Conservation (phyloP, 495 filamentous ascomycete genomes). For the Podospora pseudopauciseta region DNA sequence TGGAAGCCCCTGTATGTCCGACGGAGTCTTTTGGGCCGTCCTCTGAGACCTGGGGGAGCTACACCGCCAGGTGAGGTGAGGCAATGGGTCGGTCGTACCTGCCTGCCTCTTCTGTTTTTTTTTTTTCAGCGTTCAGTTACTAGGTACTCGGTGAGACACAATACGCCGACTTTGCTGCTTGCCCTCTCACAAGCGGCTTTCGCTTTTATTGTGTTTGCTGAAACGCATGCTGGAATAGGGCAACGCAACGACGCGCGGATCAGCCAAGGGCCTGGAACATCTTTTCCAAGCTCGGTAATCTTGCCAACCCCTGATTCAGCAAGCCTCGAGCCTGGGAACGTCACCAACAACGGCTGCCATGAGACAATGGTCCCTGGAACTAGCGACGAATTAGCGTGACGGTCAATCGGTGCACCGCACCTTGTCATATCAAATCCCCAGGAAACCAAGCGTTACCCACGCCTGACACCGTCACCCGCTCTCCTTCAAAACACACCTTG, state of each 20-base stretch:
- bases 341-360: not conserved
- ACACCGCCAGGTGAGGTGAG: not conserved
- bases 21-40: not conserved
- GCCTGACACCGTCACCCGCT: not conserved
- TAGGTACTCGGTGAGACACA: not conserved
- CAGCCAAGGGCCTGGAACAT: not conserved
- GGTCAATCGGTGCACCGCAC: slow-evolving; percentile 1
- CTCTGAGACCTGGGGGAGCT: too few relatives aligned
- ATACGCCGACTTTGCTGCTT: not conserved
- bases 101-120: not conserved
- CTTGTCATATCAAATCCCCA: slow-evolving; percentile 2
- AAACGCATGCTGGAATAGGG: not conserved
- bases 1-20: not conserved
- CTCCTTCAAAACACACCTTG: not conserved
- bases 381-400: not conserved
- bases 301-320: not conserved
- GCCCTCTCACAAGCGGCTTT: not conserved
- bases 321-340: not conserved
- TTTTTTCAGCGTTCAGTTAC: not conserved
- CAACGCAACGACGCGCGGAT: not conserved
- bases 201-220: not conserved
- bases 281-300: slow-evolving; percentile 2
- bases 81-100: not conserved
- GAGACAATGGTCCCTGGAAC: not conserved
- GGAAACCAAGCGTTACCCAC: not conserved